phyloP scores from a whole-genome alignment of 176 grass and related monocot species.

The Triticum monococcum region DNA sequence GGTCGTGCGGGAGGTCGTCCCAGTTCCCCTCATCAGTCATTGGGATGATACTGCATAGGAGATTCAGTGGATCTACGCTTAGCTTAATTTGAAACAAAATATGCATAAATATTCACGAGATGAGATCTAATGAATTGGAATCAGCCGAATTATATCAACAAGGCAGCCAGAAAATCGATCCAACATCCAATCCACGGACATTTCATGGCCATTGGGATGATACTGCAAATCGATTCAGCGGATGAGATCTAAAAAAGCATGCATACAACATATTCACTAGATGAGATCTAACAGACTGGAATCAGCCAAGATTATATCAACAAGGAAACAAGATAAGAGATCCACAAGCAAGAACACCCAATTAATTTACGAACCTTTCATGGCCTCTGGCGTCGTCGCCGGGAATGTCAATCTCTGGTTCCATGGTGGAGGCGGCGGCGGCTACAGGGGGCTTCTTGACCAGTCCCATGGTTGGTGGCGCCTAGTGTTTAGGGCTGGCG shows the following conservation, averaged over 20 bases:
- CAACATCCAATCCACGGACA: too few relatives aligned
- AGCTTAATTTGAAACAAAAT: too few relatives aligned
- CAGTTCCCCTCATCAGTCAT: not conserved
- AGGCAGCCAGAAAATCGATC: not conserved
- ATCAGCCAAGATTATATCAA: not conserved
- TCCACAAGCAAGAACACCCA: not conserved
- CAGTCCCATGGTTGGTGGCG: too few relatives aligned
- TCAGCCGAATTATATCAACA: not conserved
- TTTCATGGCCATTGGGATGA: too few relatives aligned
- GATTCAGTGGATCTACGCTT: too few relatives aligned
- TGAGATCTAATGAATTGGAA: not conserved
- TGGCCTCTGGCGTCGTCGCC: not conserved
- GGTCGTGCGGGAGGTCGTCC: not conserved
- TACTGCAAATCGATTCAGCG: not conserved
- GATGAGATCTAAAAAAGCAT: not conserved
- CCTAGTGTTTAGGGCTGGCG: too few relatives aligned
- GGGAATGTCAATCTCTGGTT: too few relatives aligned
- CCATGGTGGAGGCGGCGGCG: too few relatives aligned
- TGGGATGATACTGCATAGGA: not conserved
- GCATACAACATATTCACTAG: not conserved
- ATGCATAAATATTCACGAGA: not conserved
- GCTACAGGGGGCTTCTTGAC: too few relatives aligned
- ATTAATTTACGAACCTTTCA: not conserved
- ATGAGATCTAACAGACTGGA: not conserved
- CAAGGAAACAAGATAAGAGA: not conserved